These are phyloP conservation scores for Arachis stenosperma DNA, from an alignment of 306 rosid species.

Conservation along the genomic window DNA sequence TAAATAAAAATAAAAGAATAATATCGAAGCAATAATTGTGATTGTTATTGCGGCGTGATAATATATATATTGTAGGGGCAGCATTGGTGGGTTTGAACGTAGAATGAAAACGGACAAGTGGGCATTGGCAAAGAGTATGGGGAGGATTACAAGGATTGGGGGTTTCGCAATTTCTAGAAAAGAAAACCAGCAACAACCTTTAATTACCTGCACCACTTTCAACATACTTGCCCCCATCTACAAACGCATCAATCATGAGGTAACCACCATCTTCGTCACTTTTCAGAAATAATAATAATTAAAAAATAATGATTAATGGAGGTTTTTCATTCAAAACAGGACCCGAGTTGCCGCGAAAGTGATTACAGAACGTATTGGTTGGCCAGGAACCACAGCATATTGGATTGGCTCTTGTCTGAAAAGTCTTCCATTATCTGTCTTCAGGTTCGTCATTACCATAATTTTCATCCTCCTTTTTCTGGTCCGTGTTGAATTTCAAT, in stretches of 20 bases:
- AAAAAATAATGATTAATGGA: not conserved
- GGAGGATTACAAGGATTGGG: conserved; percentile 77
- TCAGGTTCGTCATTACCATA: conserved; percentile 61
- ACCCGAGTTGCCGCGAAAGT: conserved; percentile 79
- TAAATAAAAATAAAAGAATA: not conserved
- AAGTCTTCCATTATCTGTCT: conserved; percentile 94
- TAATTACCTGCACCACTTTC: conserved; percentile 90
- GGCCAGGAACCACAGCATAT: conserved; percentile 79
- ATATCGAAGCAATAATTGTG: not conserved
- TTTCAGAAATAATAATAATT: not conserved
- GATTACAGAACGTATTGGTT: conserved; percentile 74
- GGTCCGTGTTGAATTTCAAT: not conserved
- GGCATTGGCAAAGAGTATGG: conserved; percentile 65
- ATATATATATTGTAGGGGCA: not conserved
- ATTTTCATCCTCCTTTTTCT: not conserved
- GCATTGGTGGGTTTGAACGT: conserved; percentile 38
- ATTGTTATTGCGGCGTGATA: not conserved
- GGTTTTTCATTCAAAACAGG: conserved; percentile 48
- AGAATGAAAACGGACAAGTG: conserved; percentile 54
- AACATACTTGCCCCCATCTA: conserved; percentile 98
- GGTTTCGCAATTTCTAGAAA: conserved; percentile 73
- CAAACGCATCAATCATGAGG: conserved; percentile 81
- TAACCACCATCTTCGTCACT: not conserved
- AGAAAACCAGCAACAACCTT: conserved; percentile 73
- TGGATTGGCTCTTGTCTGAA: conserved; percentile 79